Conservation (phyloP, 169 alveolate species). For the Eimeria falciformis region DNA sequence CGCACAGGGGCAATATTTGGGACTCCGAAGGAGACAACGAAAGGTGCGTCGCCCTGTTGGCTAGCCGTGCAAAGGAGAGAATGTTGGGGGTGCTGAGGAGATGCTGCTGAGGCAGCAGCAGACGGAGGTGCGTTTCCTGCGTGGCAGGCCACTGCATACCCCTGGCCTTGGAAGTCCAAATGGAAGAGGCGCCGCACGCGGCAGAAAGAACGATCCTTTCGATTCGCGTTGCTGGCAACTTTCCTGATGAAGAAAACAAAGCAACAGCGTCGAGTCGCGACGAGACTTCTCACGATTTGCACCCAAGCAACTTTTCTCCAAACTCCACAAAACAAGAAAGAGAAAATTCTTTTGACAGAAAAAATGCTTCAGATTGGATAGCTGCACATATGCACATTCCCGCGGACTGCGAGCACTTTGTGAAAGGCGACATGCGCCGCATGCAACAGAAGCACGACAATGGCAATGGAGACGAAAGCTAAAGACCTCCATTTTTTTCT, state of each 20-base stretch:
- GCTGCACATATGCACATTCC: neutral
- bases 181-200: constrained; percentile 63
- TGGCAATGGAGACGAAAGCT: no score
- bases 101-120: neutral
- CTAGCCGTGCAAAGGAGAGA: neutral
- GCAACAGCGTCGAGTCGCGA: neutral
- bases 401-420: constrained; percentile 40
- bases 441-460: no score
- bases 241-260: neutral
- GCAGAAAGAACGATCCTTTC: constrained; percentile 42
- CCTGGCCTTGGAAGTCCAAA: constrained; percentile 56
- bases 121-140: neutral
- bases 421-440: constrained; percentile 55
- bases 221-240: constrained; percentile 26
- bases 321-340: no score
- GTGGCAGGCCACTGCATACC: constrained; percentile 23
- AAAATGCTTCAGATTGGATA: neutral
- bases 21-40: constrained; percentile 41
- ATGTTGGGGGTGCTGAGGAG: neutral
- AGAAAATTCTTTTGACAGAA: no score
- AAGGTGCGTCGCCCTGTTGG: neutral
- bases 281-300: neutral
- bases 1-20: constrained; percentile 68
- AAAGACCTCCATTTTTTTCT: no score
- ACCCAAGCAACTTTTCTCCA: neutral